Conservation (phyloP, 306 rosid species). For the Carpinus viminea region DNA sequence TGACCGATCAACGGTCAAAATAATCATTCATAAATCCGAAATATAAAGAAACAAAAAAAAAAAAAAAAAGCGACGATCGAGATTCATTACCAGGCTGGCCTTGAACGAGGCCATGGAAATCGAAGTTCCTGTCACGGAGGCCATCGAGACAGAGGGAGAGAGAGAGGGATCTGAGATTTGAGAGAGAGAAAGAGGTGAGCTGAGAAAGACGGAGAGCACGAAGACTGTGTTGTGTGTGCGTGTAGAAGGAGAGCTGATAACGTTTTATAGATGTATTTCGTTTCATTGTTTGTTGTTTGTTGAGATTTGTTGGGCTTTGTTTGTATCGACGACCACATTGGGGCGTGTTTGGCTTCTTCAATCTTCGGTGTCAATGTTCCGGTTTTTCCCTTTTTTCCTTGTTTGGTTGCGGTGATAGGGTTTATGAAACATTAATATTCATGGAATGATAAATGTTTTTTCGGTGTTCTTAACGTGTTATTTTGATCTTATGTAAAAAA, state of each 20-base stretch:
- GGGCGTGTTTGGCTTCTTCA: conserved; percentile 16
- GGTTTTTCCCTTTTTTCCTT: not conserved
- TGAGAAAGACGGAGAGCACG: conserved; percentile 47
- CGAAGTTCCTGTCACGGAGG: conserved; percentile 45
- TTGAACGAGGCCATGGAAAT: conserved; percentile 39
- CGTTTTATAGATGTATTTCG: conserved; percentile 18
- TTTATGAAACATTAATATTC: too few species aligned
- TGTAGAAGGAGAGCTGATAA: not conserved
- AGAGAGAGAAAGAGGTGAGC: conserved; percentile 8
- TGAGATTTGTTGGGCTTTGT: conserved; percentile 42
- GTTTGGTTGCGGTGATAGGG: conserved; percentile 12
- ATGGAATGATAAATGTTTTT: too few species aligned
- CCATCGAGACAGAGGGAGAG: conserved; percentile 32
- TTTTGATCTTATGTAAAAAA: too few species aligned
- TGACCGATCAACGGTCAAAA: not conserved
- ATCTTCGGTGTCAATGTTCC: not conserved
- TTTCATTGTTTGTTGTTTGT: conserved; percentile 26
- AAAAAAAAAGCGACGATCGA: not conserved
- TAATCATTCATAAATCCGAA: not conserved
- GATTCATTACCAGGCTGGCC: conserved; percentile 39
- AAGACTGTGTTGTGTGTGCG: conserved; percentile 29
- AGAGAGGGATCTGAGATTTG: conserved; percentile 36
- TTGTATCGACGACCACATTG: conserved; percentile 35
- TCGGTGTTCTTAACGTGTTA: too few species aligned
- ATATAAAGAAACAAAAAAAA: not conserved